Base-by-base conservation (phyloP, 192 early-diverging fungal genomes). In the Lunasporangiospora selenospora region DNA sequence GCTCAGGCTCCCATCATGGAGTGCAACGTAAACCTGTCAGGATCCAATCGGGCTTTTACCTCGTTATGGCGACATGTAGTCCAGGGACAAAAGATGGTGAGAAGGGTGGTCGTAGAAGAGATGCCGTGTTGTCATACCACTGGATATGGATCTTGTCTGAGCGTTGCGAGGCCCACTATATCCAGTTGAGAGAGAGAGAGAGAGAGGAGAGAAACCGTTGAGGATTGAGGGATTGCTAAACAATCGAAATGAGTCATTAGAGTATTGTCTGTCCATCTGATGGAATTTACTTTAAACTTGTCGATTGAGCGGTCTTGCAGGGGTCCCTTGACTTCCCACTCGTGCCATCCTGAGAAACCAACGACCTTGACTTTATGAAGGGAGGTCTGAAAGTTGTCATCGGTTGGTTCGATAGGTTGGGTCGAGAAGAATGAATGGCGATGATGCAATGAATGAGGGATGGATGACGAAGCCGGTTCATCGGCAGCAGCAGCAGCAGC, bases 301-400 rank as follows among this genome's bases (percentile, higher is more conserved):
- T n/a, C n/a, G n/a, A n/a, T n/a, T n/a, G n/a, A n/a, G n/a, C n/a
- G n/a, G n/a, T n/a, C n/a, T n/a, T n/a, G n/a, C n/a, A 73, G 24
- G 2, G 69, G 58, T 11, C 69, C 69, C 16, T 57, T 62, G 55
- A 73, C 69, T 18, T 73, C 69, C 69, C 69, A 73, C 37, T 73
- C 69, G 8, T 61, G 26, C 29, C 58, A 73, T 5, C 69, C 69
- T 18, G 31, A 19, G 10, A 73, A 54, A 0, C 55, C 69, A 36
- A 73, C 36, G 42, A 73, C 55, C 42, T 73, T 37, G 42, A 73
- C 60, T 45, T 51, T 47, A 63, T 73, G 59, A 39, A 13, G 44
- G 23, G 47, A 15, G 3, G 63, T 61, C 42, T 58, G 57, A 26
- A 73, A 31, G n/a, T 73, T 73, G 4, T 73, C 69, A 48, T 73